Percentiles rank a stretch among this genome's conserved stretches.
Evolutionary conservation across 192 early-diverging fungal genomes (phyloP).

Genomic region (Chytriomyces confervae): DNA sequence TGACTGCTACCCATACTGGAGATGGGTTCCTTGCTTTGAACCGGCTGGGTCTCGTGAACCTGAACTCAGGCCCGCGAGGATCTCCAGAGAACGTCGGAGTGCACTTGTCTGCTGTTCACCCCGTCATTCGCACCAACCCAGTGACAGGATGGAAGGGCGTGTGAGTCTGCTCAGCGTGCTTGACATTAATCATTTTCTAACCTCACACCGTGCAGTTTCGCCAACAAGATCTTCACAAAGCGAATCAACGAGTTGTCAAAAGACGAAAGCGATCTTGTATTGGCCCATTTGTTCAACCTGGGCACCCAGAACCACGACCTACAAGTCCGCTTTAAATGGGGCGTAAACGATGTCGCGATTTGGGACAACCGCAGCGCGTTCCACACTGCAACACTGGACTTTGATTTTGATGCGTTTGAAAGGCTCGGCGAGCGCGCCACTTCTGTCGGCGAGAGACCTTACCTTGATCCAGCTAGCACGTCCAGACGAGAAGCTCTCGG

Average conservation of each 20-base stretch:
- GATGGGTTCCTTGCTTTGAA: slow-evolving; percentile 17
- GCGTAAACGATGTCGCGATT: slow-evolving; percentile 51
- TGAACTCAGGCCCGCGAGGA: slow-evolving; percentile 24
- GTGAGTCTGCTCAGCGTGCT: slow-evolving; percentile 41
- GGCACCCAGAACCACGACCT: slow-evolving; percentile 58
- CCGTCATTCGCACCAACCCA: slow-evolving; percentile 69
- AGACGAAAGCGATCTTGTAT: slow-evolving; percentile 60
- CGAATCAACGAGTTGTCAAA: slow-evolving; percentile 59
- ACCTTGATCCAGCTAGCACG: slow-evolving; percentile 38
- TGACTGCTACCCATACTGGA: slow-evolving; percentile 60
- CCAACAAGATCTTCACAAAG: slow-evolving; percentile 66
- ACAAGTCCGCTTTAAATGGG: slow-evolving; percentile 59
- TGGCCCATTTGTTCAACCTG: slow-evolving; percentile 64
- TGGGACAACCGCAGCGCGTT: slow-evolving; percentile 53
- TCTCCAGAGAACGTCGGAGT: slow-evolving; percentile 26
- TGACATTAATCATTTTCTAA: neutral
- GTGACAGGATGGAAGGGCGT: slow-evolving; percentile 73
- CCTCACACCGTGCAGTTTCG: slow-evolving; percentile 23
- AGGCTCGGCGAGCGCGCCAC: slow-evolving; percentile 49
- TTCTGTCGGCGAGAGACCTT: slow-evolving; percentile 51
- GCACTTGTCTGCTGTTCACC: slow-evolving; percentile 39
- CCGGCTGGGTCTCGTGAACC: neutral
- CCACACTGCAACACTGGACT: slow-evolving; percentile 48
- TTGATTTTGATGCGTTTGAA: slow-evolving; percentile 34
- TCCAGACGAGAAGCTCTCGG: slow-evolving; percentile 31